Base-by-base conservation (phyloP, 2,329 filamentous ascomycete species). In the Metarhizium album region DNA sequence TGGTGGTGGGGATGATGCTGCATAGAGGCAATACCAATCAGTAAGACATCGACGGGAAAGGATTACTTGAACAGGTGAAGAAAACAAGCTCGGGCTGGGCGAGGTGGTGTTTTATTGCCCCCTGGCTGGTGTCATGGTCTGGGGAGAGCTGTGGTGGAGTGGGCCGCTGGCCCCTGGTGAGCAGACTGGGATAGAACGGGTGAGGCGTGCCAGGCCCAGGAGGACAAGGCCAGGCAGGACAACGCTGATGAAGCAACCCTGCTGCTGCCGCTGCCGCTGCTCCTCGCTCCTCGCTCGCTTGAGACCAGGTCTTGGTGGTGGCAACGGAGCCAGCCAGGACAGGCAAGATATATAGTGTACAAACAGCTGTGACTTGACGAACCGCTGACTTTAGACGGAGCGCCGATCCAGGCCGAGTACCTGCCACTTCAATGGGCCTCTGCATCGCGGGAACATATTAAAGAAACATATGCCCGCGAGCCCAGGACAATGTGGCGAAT, bases 1-100 rank as follows among this genome's bases (percentile, higher is more conserved):
- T 80, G 72, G 68, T 84, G 80, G 74, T 86, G 83, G 72, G 82
- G 78, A 74, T 86, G 84, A 78, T 87, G 84, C 83, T 88, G 80
- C 76, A 79, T 78, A 74, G 72, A 76, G 71, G 74, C 74, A 69
- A 77, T 68, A 71, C 74, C 71, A 72, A 78, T 80, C 76, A 80
- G 77, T 78, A 66, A 67, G 59, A 60, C 62, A 62, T 66, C 59
- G 62, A 66, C 64, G 63, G 59, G 62, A 57, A 61, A 57, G 58
- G 65, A 60, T 66, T 54, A 67, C 61, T 62, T 65, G 60, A 61
- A 55, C 55, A 54, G 60, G 56, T 56, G 61, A 67, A 65, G 60
- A 66, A 66, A 68, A 66, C 63, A 67, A 60, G 58, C 62, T 62
- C 58, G 69, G 61, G 66, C 64, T 67, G 69, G 69, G 71, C 71